A percentile compares a stretch with the other conserved stretches of the same genome.
phyloP scores from a whole-genome alignment of 306 rosid genomes.

The Trifolium subterraneum region DNA sequence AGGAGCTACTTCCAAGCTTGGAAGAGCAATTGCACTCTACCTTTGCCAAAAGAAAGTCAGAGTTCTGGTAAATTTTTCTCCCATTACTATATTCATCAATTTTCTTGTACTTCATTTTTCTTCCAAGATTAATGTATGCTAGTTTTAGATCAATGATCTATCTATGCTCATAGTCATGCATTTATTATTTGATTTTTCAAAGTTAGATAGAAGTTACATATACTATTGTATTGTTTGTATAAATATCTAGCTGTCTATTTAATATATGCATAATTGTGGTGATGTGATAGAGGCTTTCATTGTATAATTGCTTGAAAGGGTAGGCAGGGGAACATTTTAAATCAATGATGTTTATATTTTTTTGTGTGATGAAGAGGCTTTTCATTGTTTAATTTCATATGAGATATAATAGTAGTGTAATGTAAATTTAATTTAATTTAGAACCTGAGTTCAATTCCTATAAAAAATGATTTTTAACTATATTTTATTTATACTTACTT shows the following conservation, averaged over 20 bases:
- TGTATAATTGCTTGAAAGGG: conserved; percentile 1
- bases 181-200: background rate
- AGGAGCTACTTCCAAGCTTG: conserved; percentile 98
- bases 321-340: conserved; percentile 9
- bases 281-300: background rate
- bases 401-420: too few species aligned
- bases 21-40: conserved; percentile 96
- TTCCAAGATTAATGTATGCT: background rate
- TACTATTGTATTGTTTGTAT: background rate
- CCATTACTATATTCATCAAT: background rate
- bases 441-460: too few species aligned
- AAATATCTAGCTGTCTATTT: background rate
- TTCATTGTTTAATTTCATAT: too few species aligned
- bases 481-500: too few species aligned
- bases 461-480: too few species aligned
- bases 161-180: background rate
- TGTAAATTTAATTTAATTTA: background rate
- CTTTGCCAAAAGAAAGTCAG: conserved; percentile 83
- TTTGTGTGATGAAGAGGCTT: too few species aligned
- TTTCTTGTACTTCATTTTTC: background rate
- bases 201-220: background rate
- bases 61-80: conserved; percentile 71
- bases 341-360: background rate
- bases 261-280: background rate
- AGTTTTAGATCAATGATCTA: background rate